Percentiles rank a stretch among this genome's conserved stretches.
Evolutionary conservation across 1,139 yeast species (phyloP).

Genomic region (Blastobotrys buckinghamii): DNA sequence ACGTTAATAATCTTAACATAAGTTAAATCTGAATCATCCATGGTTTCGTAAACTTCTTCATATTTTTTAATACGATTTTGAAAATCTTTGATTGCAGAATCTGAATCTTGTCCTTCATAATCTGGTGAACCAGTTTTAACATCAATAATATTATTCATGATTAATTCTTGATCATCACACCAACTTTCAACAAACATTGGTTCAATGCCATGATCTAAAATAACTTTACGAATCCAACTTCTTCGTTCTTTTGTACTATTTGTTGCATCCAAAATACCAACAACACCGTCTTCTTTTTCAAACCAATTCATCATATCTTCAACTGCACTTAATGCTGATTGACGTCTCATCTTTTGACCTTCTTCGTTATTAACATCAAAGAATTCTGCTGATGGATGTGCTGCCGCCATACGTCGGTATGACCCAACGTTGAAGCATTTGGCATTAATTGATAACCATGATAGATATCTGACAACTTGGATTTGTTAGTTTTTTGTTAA

Average conservation of each 20-base stretch:
- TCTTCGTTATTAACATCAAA: constrained; percentile 63
- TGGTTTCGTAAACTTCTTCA: constrained; percentile 67
- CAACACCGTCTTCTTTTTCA: constrained; percentile 70
- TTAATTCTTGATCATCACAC: constrained; percentile 77
- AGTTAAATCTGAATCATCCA: constrained; percentile 58
- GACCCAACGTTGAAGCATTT: constrained; percentile 86
- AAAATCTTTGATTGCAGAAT: constrained; percentile 67
- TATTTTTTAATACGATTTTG: constrained; percentile 66
- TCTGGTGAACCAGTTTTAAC: constrained; percentile 88
- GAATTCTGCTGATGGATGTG: constrained; percentile 67
- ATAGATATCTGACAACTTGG: constrained; percentile 70
- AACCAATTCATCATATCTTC: constrained; percentile 90
- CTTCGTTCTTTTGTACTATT: constrained; percentile 72
- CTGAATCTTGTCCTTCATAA: constrained; percentile 65
- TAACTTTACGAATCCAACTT: constrained; percentile 53
- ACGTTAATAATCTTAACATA: constrained; percentile 85
- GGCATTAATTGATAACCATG: constrained; percentile 87
- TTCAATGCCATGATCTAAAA: constrained; percentile 64
- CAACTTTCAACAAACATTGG: constrained; percentile 91
- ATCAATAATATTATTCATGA: constrained; percentile 73
- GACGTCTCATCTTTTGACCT: constrained; percentile 55
- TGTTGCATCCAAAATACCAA: constrained; percentile 88
- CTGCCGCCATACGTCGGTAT: constrained; percentile 59
- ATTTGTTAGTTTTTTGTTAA: background rate
- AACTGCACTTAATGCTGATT: constrained; percentile 69